Evolutionary conservation across 306 rosid genomes (phyloP), one percentile per base, ranked within the genome.

Genomic region (Sophora flavescens): DNA sequence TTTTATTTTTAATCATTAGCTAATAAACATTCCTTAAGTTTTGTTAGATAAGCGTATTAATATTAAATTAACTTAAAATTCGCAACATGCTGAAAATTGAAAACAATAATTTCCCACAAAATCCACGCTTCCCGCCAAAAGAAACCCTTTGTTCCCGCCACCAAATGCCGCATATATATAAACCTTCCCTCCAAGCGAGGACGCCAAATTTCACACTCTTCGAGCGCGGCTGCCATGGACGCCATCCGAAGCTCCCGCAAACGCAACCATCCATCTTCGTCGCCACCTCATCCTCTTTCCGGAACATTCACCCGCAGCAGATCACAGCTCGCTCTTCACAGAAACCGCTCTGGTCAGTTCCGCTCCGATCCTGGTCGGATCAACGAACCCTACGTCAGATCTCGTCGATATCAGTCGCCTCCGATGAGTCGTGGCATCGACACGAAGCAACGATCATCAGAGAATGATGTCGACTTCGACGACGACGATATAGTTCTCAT

Each of bases 151-250:
- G 32, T 78, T 82, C 85, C 83, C 89, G 89, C 91, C 86, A 72
- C 36, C 2, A 33, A 32, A n/a, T 5, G 6, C 22, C n/a, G 3
- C 32, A 2, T 9, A 12, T 16, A 9, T 8, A 8, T 4, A 9
- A 7, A 2, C 8, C 18, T 15, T 69, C 14, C 11, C 14, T 61
- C n/a, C 4, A 0, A n/a, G 15, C 60, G 8, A 32, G 9, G 22
- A 68, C 79, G 74, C 86, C 77, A 63, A 32, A 1, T 58, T 30
- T 50, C 26, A 6, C 58, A 48, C 79, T 15, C 16, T 51, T 48
- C 41, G 1, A n/a, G 6, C 41, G 60, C 17, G 11, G 54, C 81
- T 13, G 62, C 78, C 66, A 86, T 92, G 97, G 89, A 84, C 8
- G 56, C 82, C 0, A 63, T 28, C 4, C 77, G 6, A 35, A 63